Evolutionary conservation across 176 grass and related monocot species (phyloP).

Genomic region (Eremochloa ophiuroides): DNA sequence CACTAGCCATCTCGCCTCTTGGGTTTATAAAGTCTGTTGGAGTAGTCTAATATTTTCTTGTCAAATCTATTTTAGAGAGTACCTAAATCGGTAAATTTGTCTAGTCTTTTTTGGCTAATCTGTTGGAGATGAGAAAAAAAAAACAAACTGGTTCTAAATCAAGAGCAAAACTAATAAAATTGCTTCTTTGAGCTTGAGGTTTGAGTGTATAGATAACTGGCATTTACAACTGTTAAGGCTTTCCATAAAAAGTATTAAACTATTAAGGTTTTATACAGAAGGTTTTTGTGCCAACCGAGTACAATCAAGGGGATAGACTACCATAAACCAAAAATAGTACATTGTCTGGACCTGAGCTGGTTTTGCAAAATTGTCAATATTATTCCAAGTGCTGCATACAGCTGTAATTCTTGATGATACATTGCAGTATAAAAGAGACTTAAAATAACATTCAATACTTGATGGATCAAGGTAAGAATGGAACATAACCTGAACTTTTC

Average conservation of each 20-base stretch:
- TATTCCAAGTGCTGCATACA: neutral
- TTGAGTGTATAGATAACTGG: neutral
- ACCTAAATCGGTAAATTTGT: too few species aligned
- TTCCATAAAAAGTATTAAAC: neutral
- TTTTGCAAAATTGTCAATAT: neutral
- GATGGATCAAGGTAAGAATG: neutral
- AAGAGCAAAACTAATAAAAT: neutral
- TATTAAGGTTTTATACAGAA: neutral
- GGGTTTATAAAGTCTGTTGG: too few species aligned
- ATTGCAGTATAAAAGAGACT: neutral
- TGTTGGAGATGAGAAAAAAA: too few species aligned
- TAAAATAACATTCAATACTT: neutral
- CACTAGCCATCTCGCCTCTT: too few species aligned
- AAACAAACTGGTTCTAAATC: neutral
- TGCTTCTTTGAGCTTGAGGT: neutral
- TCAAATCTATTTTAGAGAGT: too few species aligned
- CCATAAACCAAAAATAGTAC: neutral
- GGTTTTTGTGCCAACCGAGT: neutral
- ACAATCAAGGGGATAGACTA: neutral
- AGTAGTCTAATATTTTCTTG: too few species aligned
- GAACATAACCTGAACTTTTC: conserved; percentile 77
- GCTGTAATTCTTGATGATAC: neutral
- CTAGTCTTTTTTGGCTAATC: too few species aligned
- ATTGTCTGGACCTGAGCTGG: neutral
- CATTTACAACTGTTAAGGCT: neutral